phyloP scores from a whole-genome alignment of 768 basidiomycete genomes.

The Pisolithus tinctorius region DNA sequence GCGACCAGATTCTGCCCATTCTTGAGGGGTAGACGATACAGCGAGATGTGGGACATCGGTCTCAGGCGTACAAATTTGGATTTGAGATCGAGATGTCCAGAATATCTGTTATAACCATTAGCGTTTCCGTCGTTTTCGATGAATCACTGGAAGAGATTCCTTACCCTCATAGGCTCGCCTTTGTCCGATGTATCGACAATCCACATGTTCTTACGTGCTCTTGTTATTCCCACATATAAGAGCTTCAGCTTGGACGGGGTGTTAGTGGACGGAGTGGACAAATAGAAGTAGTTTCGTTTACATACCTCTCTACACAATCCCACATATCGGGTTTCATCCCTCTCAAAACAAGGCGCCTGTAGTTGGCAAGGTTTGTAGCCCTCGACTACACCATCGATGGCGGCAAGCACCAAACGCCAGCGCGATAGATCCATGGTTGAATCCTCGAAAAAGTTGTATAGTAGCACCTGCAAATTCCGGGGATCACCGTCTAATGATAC shows the following conservation, averaged over 20 bases:
- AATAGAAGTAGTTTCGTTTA: neutral
- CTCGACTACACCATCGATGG: no score
- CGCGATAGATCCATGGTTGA: slow-evolving; percentile 43
- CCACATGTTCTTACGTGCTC: slow-evolving; percentile 65
- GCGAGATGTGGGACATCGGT: slow-evolving; percentile 36
- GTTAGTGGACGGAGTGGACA: neutral
- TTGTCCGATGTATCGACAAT: slow-evolving; percentile 56
- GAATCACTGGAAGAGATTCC: neutral
- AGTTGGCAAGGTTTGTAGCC: slow-evolving; percentile 3
- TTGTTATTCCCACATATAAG: slow-evolving; percentile 65
- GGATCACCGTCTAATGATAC: neutral
- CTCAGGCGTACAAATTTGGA: slow-evolving; percentile 43
- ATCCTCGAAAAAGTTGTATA: slow-evolving; percentile 72
- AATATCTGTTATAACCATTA: slow-evolving; percentile 31
- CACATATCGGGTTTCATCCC: slow-evolving; percentile 42
- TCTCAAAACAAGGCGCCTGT: slow-evolving; percentile 41
- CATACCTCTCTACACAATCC: slow-evolving; percentile 54
- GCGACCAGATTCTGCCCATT: slow-evolving; percentile 41
- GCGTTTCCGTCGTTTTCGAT: no score
- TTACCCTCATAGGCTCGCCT: slow-evolving; percentile 51
- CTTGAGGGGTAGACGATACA: slow-evolving; percentile 46
- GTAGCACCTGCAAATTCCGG: slow-evolving; percentile 45
- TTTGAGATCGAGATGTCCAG: slow-evolving; percentile 40
- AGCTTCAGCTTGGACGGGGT: slow-evolving; percentile 46
- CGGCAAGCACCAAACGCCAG: slow-evolving; percentile 52